Conservation (phyloP, 208 protist species). For the Leishmania turanica region DNA sequence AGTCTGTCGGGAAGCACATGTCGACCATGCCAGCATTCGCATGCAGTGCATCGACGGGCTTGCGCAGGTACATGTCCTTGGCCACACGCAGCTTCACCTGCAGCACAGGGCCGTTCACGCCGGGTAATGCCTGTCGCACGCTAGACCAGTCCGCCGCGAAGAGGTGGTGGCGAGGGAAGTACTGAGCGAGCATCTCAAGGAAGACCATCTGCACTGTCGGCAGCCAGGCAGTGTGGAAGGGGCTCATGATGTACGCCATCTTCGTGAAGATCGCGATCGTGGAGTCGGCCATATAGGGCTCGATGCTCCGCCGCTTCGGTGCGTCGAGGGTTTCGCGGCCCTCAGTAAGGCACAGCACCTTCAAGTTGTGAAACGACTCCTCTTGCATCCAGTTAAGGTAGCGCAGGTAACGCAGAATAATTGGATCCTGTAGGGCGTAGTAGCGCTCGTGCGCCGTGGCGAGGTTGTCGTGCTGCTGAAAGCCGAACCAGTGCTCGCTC, state of each 20-base stretch:
- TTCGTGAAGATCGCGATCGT: slow-evolving; percentile 62
- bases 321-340: slow-evolving; percentile 80
- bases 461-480: slow-evolving; percentile 83
- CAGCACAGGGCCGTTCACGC: slow-evolving; percentile 78
- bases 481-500: slow-evolving; percentile 85
- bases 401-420: slow-evolving; percentile 85
- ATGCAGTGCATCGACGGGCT: slow-evolving; percentile 57
- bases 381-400: slow-evolving; percentile 90
- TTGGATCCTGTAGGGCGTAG: slow-evolving; percentile 61
- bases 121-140: slow-evolving; percentile 66
- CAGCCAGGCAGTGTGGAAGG: slow-evolving; percentile 74
- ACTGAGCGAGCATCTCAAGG: slow-evolving; percentile 68
- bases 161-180: slow-evolving; percentile 85
- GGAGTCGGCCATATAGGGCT: slow-evolving; percentile 62
- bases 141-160: slow-evolving; percentile 75
- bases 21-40: slow-evolving; percentile 86
- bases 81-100: slow-evolving; percentile 86
- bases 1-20: slow-evolving; percentile 90
- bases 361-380: slow-evolving; percentile 83
- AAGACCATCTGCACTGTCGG: slow-evolving; percentile 83
- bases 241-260: slow-evolving; percentile 72
- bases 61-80: slow-evolving; percentile 76
- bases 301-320: slow-evolving; percentile 52
- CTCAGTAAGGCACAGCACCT: slow-evolving; percentile 82
- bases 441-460: slow-evolving; percentile 74